Base-by-base conservation (phyloP, 2,329 filamentous ascomycete species). In the Fusarium sp. region DNA sequence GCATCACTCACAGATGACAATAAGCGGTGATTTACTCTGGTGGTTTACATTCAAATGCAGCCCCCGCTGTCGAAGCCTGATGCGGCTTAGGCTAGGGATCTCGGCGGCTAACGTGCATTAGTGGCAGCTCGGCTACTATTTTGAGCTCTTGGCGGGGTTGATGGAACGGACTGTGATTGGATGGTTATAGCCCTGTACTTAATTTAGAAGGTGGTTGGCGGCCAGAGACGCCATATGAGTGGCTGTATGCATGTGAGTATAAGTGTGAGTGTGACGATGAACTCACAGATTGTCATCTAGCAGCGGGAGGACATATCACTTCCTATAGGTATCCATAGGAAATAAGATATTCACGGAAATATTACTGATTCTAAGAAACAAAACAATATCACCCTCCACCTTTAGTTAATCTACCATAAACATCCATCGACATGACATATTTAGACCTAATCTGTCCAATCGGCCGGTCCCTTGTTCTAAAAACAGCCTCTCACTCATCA, bases 101-200 rank as follows among this genome's bases (percentile, higher is more conserved):
- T 57, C 60, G 72, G 72, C 72, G 72, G 62, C 62, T 74, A 74
- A 67, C 66, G 35, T 63, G 69, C 72, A 74, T 68, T 74, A 74
- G 72, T 46, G 66, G 48, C 53, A 56, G 15, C 49, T 49, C 33
- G 47, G 46, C 38, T 66, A 26, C 70, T 74, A 72, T 69, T 71
- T 74, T 55, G 26, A 42, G 57, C 24, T 23, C 21, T 21, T 12
- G 38, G 58, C 54, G 66, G 72, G 66, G 67, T 20, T 48, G 15
- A 8, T 13, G 35, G 24, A n/a, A 53, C 29, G 24, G 4, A 6
- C 31, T n/a, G 2, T 60, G 39, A 73, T 73, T 73, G 70, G 70
- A 10, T 28, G 15, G 5, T 3, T 5, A 9, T 21, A 55, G 52
- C 46, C 41, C 41, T 55, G 54, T 39, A 16, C 56, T 71, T 71